Percentiles rank a stretch among this genome's conserved stretches.
Evolutionary conservation across 148 eudicot genomes (phyloP).

Genomic region (Fagopyrum tataricum): DNA sequence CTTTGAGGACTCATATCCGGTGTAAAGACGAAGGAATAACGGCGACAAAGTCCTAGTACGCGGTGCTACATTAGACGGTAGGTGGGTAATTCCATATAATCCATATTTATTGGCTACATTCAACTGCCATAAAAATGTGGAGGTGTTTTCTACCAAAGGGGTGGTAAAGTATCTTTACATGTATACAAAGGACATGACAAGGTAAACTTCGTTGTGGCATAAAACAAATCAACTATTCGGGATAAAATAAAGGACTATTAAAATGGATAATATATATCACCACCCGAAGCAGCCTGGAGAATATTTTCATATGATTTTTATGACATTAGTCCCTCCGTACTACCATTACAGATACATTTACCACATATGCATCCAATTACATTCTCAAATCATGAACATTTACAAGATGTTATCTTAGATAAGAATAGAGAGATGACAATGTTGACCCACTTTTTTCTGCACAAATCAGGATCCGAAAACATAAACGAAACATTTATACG

Average conservation of each 20-base stretch:
- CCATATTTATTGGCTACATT: not conserved
- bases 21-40: not conserved
- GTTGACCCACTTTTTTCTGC: not conserved
- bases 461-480: not conserved
- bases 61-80: not conserved
- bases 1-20: not conserved
- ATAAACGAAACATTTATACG: too few species aligned
- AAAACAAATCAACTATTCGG: not conserved
- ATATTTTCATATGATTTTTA: not conserved
- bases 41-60: not conserved
- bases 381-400: not conserved
- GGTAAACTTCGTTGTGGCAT: not conserved
- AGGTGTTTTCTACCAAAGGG: not conserved
- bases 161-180: not conserved
- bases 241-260: not conserved
- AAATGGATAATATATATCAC: not conserved
- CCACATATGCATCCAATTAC: not conserved
- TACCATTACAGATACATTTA: not conserved
- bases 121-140: not conserved
- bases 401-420: too few species aligned
- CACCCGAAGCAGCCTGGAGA: not conserved
- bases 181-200: not conserved
- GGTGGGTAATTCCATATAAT: not conserved
- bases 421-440: not conserved
- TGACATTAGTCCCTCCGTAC: not conserved